Evolutionary conservation across 768 basidiomycete genomes (phyloP), one percentile per base, ranked within the genome.

Genomic region (Termitomyces sp.): DNA sequence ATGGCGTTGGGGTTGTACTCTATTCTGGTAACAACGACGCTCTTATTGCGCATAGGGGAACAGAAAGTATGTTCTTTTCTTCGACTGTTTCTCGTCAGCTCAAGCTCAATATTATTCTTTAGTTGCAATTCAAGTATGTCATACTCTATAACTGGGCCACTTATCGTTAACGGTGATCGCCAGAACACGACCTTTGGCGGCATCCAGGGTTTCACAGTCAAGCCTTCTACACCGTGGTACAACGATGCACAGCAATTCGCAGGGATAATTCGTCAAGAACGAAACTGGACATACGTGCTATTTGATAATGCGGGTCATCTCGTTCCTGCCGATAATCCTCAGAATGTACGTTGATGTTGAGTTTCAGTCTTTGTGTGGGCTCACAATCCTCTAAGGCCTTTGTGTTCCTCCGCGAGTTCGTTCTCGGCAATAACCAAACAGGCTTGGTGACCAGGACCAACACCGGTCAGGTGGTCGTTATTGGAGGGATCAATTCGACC

Each of bases 111-210:
- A 60, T 55, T 64, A 59, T 80, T 79, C 80, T 39, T 3, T 62
- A 85, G 82, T 85, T 40, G 75, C 79, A 13, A 86, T 86, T 27
- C 84, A 84, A 69, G 83, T 82, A 64, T 22, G 62, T 46, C 16
- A 44, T 40, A 16, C 9, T 53, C 10, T 13, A 24, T 34, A 13
- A 13, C 8, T 50, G 2, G 18, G 43, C 20, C 27, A 30, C 36
- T 27, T 49, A 51, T 56, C 24, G 64, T 57, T 59, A 4, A 34
- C 18, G 49, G 20, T 8, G 20, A 20, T 32, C 58, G 55, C 0
- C 51, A 89, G 86, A 91, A 91, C 64, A 89, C 88, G 26, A 89
- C 89, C 0, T 91, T 90, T 62, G 88, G 87, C 26, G 89, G 87
- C 6, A 84, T 85, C 43, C 86, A 83, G 69, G 89, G 89, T 4